Base-by-base conservation (phyloP, 2,329 filamentous ascomycete species). In the Aspergillus sp. region DNA sequence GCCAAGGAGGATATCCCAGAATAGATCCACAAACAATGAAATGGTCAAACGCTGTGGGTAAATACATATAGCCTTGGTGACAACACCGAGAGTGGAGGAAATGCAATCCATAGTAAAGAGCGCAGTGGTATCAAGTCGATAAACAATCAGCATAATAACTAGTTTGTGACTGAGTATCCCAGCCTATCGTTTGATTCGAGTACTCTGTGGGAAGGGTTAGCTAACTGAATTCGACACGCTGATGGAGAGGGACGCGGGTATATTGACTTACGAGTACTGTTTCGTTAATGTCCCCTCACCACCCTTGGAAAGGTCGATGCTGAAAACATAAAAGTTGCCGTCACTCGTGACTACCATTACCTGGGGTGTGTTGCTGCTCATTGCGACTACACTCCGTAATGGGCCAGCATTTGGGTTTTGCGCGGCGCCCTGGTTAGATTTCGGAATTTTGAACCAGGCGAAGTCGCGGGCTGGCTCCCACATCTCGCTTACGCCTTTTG, bases 341-440 rank as follows among this genome's bases (percentile, higher is more conserved):
- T 99, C 95, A 66, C 90, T 97, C 0, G 95, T 99, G 14, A 97
- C 93, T 0, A 98, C 91, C 93, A 99, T 98, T 49, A 99, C 90
- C 68, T 98, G 93, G 1, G 95, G 95, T 24, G 90, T 93, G 71
- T 88, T 96, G 69, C 89, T 95, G 71, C 91, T 96, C 88, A 99
- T 96, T 8, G 95, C 93, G 44, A 99, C 95, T n/a, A 99, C 93
- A 64, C 91, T 96, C 64, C 90, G 83, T 41, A 96, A 75, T 0
- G 90, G 87, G 0, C 82, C 79, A n/a, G 69, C 70, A 37, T 74
- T 69, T 23, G 76, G 76, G 33, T 66, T 68, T 8, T 66, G 69
- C 6, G 71, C 74, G 61, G 57, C 69, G 45, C 67, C 73, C n/a
- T 73, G 68, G 67, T 78, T 67, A 40, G 74, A 56, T 69, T 89